Percentiles rank a stretch among this genome's conserved stretches.
Conservation (phyloP, 345 rosid species). For the Linum usitatissimum region DNA sequence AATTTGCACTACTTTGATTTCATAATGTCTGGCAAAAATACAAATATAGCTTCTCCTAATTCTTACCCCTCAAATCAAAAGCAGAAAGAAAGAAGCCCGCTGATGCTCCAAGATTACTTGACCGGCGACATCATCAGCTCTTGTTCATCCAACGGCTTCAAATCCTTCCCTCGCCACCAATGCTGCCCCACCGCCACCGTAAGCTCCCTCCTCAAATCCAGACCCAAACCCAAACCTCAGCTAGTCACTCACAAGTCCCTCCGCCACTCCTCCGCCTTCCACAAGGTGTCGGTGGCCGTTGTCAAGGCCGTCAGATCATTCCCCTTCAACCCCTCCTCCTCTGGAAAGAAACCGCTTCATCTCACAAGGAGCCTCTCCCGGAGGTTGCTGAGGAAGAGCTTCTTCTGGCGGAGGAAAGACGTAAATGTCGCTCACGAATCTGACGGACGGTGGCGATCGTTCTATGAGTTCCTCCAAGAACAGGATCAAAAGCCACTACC, state of each 20-base stretch:
- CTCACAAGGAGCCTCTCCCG: slow-evolving; percentile 41
- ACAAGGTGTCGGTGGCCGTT: slow-evolving; percentile 50
- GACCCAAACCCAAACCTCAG: neutral
- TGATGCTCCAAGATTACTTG: slow-evolving; percentile 71
- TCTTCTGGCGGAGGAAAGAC: slow-evolving; percentile 33
- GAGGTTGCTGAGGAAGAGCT: slow-evolving; percentile 35
- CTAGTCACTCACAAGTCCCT: slow-evolving; percentile 21
- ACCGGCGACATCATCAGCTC: slow-evolving; percentile 67
- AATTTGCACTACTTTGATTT: no score
- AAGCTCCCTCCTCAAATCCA: no score
- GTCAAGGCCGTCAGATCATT: slow-evolving; percentile 50
- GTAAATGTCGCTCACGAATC: slow-evolving; percentile 11
- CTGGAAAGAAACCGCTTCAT: slow-evolving; percentile 4
- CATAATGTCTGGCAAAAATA: no score
- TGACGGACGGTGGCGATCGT: slow-evolving; percentile 40
- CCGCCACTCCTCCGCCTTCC: slow-evolving; percentile 35
- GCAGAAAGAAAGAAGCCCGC: slow-evolving; percentile 11
- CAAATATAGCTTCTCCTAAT: no score
- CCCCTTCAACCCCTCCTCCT: slow-evolving; percentile 34
- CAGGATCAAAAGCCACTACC: slow-evolving; percentile 14
- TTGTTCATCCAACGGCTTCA: slow-evolving; percentile 84
- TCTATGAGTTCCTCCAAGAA: slow-evolving; percentile 36
- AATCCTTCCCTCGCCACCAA: slow-evolving; percentile 69
- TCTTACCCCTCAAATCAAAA: neutral
- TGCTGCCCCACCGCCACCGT: slow-evolving; percentile 40